Percentiles rank a stretch among this genome's conserved stretches.
Evolutionary conservation across 164 flowering plant species (phyloP).

Genomic region (Paratinospora sagittata): DNA sequence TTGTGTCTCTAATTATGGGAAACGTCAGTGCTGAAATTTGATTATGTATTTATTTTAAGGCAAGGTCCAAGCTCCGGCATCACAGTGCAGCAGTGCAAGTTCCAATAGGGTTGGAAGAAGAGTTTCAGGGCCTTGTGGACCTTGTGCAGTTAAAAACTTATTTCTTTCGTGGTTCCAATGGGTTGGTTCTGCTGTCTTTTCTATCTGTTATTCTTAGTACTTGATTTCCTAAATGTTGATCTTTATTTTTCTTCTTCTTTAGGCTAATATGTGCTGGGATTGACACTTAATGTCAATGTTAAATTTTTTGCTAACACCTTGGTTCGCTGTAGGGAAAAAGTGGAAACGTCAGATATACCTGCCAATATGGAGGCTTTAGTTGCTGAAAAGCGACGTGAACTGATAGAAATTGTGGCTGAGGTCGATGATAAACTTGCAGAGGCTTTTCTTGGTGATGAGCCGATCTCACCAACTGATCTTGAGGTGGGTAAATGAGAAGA

Average conservation of each 20-base stretch:
- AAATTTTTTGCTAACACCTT: not conserved
- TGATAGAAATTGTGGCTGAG: conserved; percentile 87
- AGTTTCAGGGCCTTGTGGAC: conserved; percentile 91
- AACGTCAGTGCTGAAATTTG: not conserved
- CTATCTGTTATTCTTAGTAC: not conserved
- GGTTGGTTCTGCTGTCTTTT: conserved; percentile 44
- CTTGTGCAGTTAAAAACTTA: conserved; percentile 83
- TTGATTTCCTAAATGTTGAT: not conserved
- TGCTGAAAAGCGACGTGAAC: conserved; percentile 79
- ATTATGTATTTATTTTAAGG: conserved; percentile 30
- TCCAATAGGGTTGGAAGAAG: conserved; percentile 95
- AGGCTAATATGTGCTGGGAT: not conserved
- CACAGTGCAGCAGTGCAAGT: conserved; percentile 99
- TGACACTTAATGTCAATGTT: not conserved
- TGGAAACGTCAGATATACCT: conserved; percentile 68
- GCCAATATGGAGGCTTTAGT: conserved; percentile 61
- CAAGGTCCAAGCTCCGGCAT: conserved; percentile 92
- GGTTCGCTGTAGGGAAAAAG: conserved; percentile 56
- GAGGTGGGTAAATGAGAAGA: conserved; percentile 43
- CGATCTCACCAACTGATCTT: conserved; percentile 72
- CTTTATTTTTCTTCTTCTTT: not conserved
- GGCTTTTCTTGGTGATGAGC: conserved; percentile 79
- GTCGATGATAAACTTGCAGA: conserved; percentile 97
- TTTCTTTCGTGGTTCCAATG: conserved; percentile 83
- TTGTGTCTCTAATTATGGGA: not conserved